A percentile compares a stretch with the other conserved stretches of the same genome.
Evolutionary conservation across 2,329 filamentous ascomycete genomes (phyloP).

Genomic region (Colletotrichum melonis): DNA sequence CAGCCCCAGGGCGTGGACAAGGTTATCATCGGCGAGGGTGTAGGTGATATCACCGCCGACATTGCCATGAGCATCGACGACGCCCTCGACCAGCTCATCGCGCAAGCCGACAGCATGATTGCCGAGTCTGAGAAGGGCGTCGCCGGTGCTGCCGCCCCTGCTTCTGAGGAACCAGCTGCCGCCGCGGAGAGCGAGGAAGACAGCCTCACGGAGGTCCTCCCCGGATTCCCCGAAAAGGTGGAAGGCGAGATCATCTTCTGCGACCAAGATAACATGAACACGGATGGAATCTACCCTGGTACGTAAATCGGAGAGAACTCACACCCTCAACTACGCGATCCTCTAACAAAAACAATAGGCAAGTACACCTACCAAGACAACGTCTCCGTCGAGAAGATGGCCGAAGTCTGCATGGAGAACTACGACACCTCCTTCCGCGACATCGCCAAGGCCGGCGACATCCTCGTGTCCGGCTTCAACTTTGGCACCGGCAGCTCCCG

Average conservation of each 20-base stretch:
- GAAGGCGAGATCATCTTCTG: slow-evolving; percentile 89
- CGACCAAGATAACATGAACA: slow-evolving; percentile 86
- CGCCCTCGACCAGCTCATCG: slow-evolving; percentile 77
- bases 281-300: slow-evolving; percentile 91
- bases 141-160: slow-evolving; percentile 45
- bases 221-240: slow-evolving; percentile 87
- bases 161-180: slow-evolving; percentile 38
- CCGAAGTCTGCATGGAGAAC: slow-evolving; percentile 91
- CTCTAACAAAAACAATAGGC: slow-evolving; percentile 44
- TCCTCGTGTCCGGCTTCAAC: slow-evolving; percentile 88
- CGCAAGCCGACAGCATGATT: slow-evolving; percentile 74
- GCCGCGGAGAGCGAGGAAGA: slow-evolving; percentile 45
- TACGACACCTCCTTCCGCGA: slow-evolving; percentile 80
- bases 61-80: slow-evolving; percentile 75
- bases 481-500: slow-evolving; percentile 86
- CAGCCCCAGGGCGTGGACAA: slow-evolving; percentile 75
- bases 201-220: slow-evolving; percentile 76
- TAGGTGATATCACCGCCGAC: slow-evolving; percentile 72
- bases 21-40: slow-evolving; percentile 78
- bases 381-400: slow-evolving; percentile 82
- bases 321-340: too few species aligned
- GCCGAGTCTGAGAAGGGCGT: slow-evolving; percentile 62
- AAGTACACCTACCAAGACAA: slow-evolving; percentile 94
- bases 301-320: slow-evolving; percentile 59
- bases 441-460: slow-evolving; percentile 76